phyloP scores from a whole-genome alignment of 495 filamentous ascomycete genomes.

The Neurospora sp. region DNA sequence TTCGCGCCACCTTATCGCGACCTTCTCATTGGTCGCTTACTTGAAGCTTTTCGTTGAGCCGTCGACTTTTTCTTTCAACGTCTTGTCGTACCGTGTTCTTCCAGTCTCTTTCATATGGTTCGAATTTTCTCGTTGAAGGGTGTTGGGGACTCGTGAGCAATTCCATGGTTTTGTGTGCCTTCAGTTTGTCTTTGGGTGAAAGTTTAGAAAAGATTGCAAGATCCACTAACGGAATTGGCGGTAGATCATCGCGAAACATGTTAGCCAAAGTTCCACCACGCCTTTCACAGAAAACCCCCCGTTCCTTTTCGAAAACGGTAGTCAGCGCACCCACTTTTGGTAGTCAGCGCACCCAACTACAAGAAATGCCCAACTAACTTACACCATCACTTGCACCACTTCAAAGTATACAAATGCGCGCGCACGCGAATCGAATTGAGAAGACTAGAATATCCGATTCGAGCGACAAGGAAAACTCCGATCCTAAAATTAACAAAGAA shows the following conservation, averaged over 20 bases:
- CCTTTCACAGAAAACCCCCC: not conserved
- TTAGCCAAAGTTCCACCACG: not conserved
- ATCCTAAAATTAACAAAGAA: too few species aligned
- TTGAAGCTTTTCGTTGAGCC: not conserved
- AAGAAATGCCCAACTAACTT: too few species aligned
- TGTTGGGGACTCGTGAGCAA: not conserved
- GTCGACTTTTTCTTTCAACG: not conserved
- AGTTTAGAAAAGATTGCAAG: not conserved
- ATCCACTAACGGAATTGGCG: not conserved
- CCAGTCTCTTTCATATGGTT: not conserved
- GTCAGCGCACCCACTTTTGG: too few species aligned
- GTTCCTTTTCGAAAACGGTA: too few species aligned
- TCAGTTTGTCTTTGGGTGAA: not conserved
- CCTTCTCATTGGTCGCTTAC: conserved; percentile 1
- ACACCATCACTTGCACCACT: too few species aligned
- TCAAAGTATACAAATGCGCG: too few species aligned
- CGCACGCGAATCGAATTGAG: too few species aligned
- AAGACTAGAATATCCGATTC: too few species aligned
- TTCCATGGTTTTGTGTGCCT: not conserved
- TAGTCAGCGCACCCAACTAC: too few species aligned
- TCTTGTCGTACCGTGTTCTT: not conserved
- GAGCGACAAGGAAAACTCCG: too few species aligned
- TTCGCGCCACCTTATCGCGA: conserved; percentile 1
- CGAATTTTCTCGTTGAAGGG: not conserved
- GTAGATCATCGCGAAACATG: not conserved